These are phyloP conservation scores for Rhododendron henanense DNA, from an alignment of 148 eudicot genomes.

Conservation along the genomic window DNA sequence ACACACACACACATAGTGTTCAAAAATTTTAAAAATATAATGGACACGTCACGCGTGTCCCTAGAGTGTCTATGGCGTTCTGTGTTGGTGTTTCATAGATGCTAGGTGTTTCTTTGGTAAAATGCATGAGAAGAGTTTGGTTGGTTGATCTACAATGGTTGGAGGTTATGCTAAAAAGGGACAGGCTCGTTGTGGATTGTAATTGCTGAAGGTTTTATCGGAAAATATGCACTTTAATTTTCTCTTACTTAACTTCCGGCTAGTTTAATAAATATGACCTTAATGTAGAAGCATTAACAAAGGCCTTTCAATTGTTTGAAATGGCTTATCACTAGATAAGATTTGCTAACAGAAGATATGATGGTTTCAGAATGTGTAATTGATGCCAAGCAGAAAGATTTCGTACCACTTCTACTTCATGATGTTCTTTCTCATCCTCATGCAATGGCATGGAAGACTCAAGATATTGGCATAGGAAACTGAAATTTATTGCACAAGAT, in stretches of 20 bases:
- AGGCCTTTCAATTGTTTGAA: constrained; percentile 26
- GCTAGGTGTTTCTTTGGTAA: constrained; percentile 22
- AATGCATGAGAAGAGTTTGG: constrained; percentile 23
- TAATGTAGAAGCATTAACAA: constrained; percentile 31
- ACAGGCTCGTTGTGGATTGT: constrained; percentile 12
- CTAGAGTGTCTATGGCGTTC: neutral
- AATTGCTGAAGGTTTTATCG: constrained; percentile 19
- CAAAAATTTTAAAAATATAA: too few species aligned
- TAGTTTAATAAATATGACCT: constrained; percentile 28
- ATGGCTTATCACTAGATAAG: constrained; percentile 10
- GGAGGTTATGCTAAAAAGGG: constrained; percentile 21
- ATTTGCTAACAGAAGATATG: constrained; percentile 24
- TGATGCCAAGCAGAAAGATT: neutral
- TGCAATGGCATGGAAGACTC: neutral
- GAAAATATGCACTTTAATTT: constrained; percentile 14
- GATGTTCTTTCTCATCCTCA: neutral
- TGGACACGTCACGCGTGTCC: neutral
- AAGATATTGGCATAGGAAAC: neutral
- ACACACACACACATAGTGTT: too few species aligned
- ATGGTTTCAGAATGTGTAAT: constrained; percentile 11
- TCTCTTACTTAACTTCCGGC: too few species aligned
- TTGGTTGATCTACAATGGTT: constrained; percentile 20
- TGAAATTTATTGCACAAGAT: neutral
- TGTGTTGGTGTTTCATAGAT: neutral
- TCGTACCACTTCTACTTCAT: neutral